Evolutionary conservation across 192 early-diverging fungal genomes (phyloP), one percentile per base, ranked within the genome.

Genomic region (Chytriomyces confervae): DNA sequence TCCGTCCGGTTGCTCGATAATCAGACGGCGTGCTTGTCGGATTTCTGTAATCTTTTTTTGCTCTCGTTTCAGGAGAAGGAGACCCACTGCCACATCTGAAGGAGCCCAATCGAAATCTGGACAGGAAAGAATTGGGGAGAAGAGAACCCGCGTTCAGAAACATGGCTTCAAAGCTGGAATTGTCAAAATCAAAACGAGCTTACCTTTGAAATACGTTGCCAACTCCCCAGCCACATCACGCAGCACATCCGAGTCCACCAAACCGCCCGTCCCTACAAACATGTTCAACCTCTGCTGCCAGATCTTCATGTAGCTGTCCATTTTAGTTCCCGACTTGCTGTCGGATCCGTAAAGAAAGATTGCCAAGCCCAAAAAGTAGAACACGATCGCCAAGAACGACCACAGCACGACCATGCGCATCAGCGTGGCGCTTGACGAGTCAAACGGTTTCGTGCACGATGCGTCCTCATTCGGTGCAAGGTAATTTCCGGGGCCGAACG

Each of bases 31-130:
- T 16, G 72, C 75, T 63, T 81, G 77, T 16, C 73, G 61, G 27
- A 75, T 79, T 60, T 83, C 82, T 49, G 67, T 69, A 45, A 78
- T 75, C 46, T 69, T 69, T 77, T 85, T 85, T 60, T 86, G 85
- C 68, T 86, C 83, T 18, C 83, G 53, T 60, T 86, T 86, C 24
- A 86, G 74, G 13, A 86, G 79, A 10, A 84, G 73, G n/a, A 86
- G 75, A 8, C 83, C 85, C n/a, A 81, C 78, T 44, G 79, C 77
- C 7, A 86, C 79, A 63, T 86, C 85, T 18, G 82, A 75, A 6
- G 83, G 77, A 18, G 85, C 80, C 85, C 85, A 86, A 69, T 86
- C 85, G n/a, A 86, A 82, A 50, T 85, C 85, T 66, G 62, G 43
- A 46, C 66, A 47, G 4, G 13, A 47, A 27, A 16, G 13, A 47